A percentile compares a stretch with the other conserved stretches of the same genome.
Evolutionary conservation across 75 land plant species (phyloP).

Genomic region (Gnetum montanum): DNA sequence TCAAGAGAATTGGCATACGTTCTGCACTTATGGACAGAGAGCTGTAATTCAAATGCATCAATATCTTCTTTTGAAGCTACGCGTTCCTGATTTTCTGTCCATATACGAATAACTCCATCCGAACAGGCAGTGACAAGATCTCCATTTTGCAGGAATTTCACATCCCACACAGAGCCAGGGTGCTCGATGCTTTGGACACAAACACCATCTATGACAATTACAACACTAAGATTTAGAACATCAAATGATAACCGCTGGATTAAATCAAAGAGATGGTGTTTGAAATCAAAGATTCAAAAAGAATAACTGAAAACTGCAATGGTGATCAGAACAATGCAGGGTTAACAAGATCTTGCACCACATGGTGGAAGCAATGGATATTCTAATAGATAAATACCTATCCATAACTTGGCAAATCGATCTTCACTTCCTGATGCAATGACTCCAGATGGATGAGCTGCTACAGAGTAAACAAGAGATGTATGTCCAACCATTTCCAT

Average conservation of each 20-base stretch:
- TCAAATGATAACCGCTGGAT: neutral
- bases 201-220: constrained; percentile 50
- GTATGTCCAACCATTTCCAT: constrained; percentile 97
- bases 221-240: neutral
- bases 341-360: no score
- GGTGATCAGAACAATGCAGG: no score
- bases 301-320: neutral
- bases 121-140: constrained; percentile 98
- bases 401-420: constrained; percentile 87
- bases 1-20: constrained; percentile 50
- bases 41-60: constrained; percentile 43
- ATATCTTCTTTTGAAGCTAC: constrained; percentile 44
- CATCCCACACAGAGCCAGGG: constrained; percentile 99
- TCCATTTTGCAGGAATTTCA: constrained; percentile 85
- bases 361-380: no score
- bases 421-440: constrained; percentile 98
- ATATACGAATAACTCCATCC: constrained; percentile 82
- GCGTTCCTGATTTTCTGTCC: constrained; percentile 52
- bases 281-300: neutral
- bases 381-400: constrained; percentile 60
- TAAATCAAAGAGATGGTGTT: neutral
- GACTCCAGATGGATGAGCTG: constrained; percentile 72
- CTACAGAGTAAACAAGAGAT: constrained; percentile 85
- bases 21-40: constrained; percentile 49
- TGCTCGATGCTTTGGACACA: constrained; percentile 96